These are phyloP conservation scores for Orbilia ellipsospora DNA, from an alignment of 2,329 filamentous ascomycete genomes.

Conservation along the genomic window DNA sequence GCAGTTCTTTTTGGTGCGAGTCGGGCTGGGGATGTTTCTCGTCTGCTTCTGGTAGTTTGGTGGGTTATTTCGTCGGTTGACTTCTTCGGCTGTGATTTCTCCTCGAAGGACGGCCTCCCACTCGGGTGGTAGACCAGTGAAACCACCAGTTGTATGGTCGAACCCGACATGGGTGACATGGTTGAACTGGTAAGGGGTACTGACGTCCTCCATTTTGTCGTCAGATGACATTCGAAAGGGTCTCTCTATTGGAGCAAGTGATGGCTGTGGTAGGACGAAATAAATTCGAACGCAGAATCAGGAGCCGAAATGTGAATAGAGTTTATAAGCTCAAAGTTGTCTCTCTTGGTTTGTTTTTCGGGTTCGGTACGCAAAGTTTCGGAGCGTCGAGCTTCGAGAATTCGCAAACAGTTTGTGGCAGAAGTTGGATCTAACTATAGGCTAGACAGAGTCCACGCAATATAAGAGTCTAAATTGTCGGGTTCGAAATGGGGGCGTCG, in stretches of 20 bases:
- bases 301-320: not conserved
- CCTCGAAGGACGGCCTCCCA: slow-evolving; percentile 84
- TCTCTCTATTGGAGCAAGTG: slow-evolving; percentile 15
- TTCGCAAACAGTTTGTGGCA: slow-evolving; percentile 15
- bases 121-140: slow-evolving; percentile 90
- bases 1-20: slow-evolving; percentile 38
- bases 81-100: slow-evolving; percentile 52
- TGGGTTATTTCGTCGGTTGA: slow-evolving; percentile 46
- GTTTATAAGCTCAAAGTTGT: slow-evolving; percentile 12
- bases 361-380: slow-evolving; percentile 15
- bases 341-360: too few species aligned
- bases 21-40: slow-evolving; percentile 16
- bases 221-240: slow-evolving; percentile 47
- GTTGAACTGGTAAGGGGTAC: slow-evolving; percentile 96
- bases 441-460: slow-evolving; percentile 34
- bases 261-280: slow-evolving; percentile 1
- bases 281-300: not conserved
- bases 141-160: slow-evolving; percentile 91
- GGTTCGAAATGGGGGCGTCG: slow-evolving; percentile 21
- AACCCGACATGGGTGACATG: slow-evolving; percentile 97
- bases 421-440: slow-evolving; percentile 29
- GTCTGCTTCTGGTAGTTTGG: slow-evolving; percentile 51
- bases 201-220: slow-evolving; percentile 72
- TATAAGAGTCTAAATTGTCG: slow-evolving; percentile 36
- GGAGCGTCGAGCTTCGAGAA: slow-evolving; percentile 31